Base-by-base conservation (phyloP, 345 rosid genomes). In the Pugionium cornutum region DNA sequence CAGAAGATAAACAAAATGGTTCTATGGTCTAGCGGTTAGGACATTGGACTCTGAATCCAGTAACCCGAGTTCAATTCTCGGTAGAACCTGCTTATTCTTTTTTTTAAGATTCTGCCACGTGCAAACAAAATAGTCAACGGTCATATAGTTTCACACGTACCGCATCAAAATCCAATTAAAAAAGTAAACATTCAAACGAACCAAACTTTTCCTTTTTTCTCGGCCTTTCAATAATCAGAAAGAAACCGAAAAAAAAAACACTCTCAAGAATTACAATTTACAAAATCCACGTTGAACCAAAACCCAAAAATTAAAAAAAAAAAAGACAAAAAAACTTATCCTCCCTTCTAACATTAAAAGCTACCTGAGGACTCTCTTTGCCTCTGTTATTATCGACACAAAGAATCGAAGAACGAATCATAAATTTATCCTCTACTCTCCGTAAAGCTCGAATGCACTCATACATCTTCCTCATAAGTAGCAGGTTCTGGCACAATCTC, bases 401-500 rank as follows among this genome's bases (percentile, higher is more conserved):
- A 74, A 73, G 72, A 66, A 73, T 72, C 61, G 66, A 72, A 33
- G 66, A 87, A 88, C 62, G 82, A 92, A 89, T 83, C 72, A 72
- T 58, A 68, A 58, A 58, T 11, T 67, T 29, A 30, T 65, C 61
- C 6, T 79, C 80, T 69, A 77, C 65, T 18, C n/a, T 18, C 18
- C 18, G 18, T 18, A 18, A 18, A 18, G 18, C 18, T 18, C 18
- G 18, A 18, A 18, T 18, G 18, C 18, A 6, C 69, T 82, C 84
- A 89, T 74, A 78, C 33, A 58, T 83, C 92, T 58, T 75, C 89
- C 25, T 59, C 76, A 1, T 33, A 41, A 26, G 29, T 66, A 30
- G 71, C 82, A 45, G 96, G 95, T 77, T 89, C 98, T 0, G 99
- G 99, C 81, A 74, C 87, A 39, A 95, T 86, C 67, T 95, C 98